These are phyloP conservation scores for Phytophthora multivora DNA, from an alignment of 352 stramenopile genomes.

Conservation along the genomic window DNA sequence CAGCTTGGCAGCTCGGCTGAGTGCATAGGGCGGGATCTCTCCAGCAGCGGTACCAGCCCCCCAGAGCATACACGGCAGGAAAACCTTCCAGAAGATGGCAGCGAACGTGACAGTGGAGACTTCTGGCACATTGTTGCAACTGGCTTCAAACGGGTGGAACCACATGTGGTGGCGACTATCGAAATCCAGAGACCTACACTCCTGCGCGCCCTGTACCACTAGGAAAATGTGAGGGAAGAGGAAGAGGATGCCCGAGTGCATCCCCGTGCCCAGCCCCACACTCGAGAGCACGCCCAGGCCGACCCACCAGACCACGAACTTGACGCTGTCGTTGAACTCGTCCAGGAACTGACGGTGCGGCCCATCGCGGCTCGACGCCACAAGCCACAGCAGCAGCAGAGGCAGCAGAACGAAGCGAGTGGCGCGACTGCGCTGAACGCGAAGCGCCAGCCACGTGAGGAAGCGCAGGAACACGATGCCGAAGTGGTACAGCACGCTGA, in stretches of 20 bases:
- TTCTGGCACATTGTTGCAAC: conserved; percentile 53
- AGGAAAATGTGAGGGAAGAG: conserved; percentile 96
- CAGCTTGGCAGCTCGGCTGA: conserved; percentile 87
- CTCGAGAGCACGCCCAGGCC: conserved; percentile 93
- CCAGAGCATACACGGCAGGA: conserved; percentile 91
- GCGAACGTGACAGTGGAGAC: conserved; percentile 73
- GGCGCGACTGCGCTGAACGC: conserved; percentile 66
- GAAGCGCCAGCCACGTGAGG: conserved; percentile 68
- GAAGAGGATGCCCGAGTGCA: conserved; percentile 95
- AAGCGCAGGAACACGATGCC: conserved; percentile 77
- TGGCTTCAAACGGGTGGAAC: conserved; percentile 85
- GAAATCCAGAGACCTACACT: conserved; percentile 89
- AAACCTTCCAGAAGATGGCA: conserved; percentile 91
- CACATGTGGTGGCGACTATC: conserved; percentile 90
- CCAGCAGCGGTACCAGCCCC: conserved; percentile 92
- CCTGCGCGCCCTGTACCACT: conserved; percentile 87
- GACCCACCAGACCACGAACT: conserved; percentile 94
- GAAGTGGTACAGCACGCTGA: conserved; percentile 84
- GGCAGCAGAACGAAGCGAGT: conserved; percentile 84
- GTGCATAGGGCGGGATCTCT: conserved; percentile 94
- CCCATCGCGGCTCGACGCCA: conserved; percentile 68
- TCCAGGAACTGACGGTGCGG: conserved; percentile 77
- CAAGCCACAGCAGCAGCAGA: conserved; percentile 68
- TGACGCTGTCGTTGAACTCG: conserved; percentile 81
- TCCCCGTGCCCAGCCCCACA: conserved; percentile 93